Conservation (phyloP, 768 basidiomycete species). For the Inosperma sp. region DNA sequence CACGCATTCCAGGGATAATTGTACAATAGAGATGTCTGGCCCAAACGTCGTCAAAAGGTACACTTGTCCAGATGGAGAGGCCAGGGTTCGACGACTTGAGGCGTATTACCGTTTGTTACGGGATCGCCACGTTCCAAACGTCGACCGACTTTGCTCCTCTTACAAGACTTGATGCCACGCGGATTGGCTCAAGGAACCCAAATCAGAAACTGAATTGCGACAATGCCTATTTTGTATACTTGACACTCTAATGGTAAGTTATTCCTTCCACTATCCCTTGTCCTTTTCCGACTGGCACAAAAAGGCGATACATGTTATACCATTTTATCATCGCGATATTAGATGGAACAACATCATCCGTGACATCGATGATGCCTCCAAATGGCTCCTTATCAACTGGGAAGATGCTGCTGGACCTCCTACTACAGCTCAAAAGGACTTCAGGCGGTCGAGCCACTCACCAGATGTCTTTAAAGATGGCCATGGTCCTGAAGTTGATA, state of each 20-base stretch:
- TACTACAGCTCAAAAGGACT: constrained; percentile 14
- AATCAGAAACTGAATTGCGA: constrained; percentile 13
- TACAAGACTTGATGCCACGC: constrained; percentile 27
- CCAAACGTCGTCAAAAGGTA: neutral
- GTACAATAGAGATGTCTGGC: neutral
- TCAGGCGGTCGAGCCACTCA: constrained; percentile 17
- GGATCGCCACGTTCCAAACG: too few species aligned
- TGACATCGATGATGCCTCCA: constrained; percentile 14
- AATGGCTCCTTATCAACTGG: constrained; percentile 32
- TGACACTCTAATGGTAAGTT: neutral
- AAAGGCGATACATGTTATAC: neutral
- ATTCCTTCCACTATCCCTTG: neutral
- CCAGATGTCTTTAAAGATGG: constrained; percentile 23
- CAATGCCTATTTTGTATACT: constrained; percentile 6
- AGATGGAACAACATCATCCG: constrained; percentile 24
- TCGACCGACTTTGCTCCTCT: too few species aligned
- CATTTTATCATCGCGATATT: constrained; percentile 23
- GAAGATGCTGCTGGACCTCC: constrained; percentile 24
- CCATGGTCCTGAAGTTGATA: constrained; percentile 30
- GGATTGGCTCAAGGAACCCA: constrained; percentile 22
- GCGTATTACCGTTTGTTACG: neutral
- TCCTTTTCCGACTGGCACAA: neutral
- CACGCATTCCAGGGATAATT: neutral
- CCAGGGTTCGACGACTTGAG: neutral
- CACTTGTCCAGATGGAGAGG: neutral